phyloP scores from a whole-genome alignment of 257 asterid genomes.

The Solanum peruvianum region DNA sequence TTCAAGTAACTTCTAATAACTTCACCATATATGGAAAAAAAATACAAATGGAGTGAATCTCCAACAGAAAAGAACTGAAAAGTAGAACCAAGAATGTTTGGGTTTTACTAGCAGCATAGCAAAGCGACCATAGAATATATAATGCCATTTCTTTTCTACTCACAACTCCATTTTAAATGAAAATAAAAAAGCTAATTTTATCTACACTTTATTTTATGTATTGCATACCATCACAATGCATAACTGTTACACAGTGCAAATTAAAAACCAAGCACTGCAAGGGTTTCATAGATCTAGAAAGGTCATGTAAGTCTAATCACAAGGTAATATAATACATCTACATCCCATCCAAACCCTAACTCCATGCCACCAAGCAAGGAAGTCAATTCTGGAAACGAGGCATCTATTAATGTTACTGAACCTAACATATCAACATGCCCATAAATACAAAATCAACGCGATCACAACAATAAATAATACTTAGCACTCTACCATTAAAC shows the following conservation, averaged over 20 bases:
- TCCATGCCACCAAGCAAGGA: background rate
- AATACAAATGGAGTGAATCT: background rate
- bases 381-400: background rate
- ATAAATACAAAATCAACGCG: background rate
- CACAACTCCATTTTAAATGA: background rate
- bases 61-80: background rate
- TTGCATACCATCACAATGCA: background rate
- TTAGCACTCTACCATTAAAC: background rate
- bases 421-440: background rate
- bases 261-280: background rate
- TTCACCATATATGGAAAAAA: background rate
- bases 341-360: background rate
- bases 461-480: background rate
- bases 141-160: background rate
- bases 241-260: background rate
- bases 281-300: background rate
- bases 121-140: background rate
- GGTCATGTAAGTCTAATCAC: background rate
- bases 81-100: background rate
- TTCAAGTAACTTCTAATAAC: background rate
- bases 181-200: background rate
- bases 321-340: background rate
- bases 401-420: background rate
- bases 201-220: background rate
- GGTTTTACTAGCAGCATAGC: background rate